These are phyloP conservation scores for Venturiaceae sp. DNA, from an alignment of 2,329 filamentous ascomycete species.

Conservation along the genomic window DNA sequence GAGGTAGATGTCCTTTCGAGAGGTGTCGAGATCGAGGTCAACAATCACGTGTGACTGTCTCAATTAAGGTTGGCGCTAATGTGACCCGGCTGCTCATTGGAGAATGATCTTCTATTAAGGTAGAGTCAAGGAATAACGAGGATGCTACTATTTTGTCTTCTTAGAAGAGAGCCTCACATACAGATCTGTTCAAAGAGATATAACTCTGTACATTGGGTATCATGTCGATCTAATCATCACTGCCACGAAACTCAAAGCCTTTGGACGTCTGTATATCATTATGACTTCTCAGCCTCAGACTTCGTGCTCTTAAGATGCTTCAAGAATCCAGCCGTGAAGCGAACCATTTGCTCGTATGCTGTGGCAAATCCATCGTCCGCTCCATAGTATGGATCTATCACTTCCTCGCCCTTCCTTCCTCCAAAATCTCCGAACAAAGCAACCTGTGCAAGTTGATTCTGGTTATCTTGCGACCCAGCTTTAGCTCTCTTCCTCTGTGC, in stretches of 20 bases:
- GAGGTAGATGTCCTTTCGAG: too few species aligned
- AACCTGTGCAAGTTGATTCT: constrained; percentile 41
- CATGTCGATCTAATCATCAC: neutral
- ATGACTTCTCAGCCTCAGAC: neutral
- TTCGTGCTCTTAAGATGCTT: constrained; percentile 38
- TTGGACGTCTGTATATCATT: neutral
- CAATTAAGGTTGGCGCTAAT: too few species aligned
- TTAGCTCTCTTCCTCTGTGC: constrained; percentile 21
- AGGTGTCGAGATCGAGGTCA: too few species aligned
- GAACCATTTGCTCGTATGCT: constrained; percentile 74
- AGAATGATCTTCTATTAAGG: too few species aligned
- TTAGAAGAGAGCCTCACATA: too few species aligned
- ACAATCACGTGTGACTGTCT: too few species aligned
- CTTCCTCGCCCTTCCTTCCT: constrained; percentile 53
- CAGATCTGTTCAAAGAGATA: too few species aligned
- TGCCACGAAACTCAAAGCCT: neutral
- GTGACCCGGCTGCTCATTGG: too few species aligned
- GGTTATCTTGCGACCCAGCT: constrained; percentile 13
- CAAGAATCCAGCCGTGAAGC: constrained; percentile 71
- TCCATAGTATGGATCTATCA: constrained; percentile 92
- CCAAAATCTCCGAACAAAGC: constrained; percentile 83
- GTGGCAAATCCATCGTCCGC: constrained; percentile 68
- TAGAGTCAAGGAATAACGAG: too few species aligned
- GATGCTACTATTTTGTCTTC: too few species aligned
- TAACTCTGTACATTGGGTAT: too few species aligned